These are phyloP conservation scores for Phaffia australis DNA, from an alignment of 768 basidiomycete genomes.

Conservation along the genomic window DNA sequence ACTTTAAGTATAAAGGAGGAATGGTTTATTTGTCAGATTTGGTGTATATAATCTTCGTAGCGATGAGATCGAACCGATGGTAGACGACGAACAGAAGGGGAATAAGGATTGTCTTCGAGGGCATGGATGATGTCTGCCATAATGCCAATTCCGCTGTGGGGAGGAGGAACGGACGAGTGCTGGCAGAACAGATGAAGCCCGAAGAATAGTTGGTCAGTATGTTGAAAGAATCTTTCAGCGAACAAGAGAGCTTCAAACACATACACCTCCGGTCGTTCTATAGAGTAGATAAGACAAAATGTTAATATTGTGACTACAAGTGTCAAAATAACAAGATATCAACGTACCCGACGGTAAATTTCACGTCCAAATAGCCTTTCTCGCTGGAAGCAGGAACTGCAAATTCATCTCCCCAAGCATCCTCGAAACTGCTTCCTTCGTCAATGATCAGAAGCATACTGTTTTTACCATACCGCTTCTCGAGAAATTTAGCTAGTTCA, in stretches of 20 bases:
- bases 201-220: not conserved
- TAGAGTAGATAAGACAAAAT: no score
- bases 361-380: slow-evolving; percentile 35
- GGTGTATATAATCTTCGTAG: no score
- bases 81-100: slow-evolving; percentile 27
- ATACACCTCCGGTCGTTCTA: slow-evolving; percentile 31
- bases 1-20: slow-evolving; percentile 16
- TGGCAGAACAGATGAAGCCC: slow-evolving; percentile 1
- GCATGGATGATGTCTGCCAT: slow-evolving; percentile 31
- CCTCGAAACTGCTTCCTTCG: slow-evolving; percentile 19
- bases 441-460: slow-evolving; percentile 33
- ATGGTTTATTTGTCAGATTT: not conserved
- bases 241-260: slow-evolving; percentile 6
- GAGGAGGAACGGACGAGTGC: slow-evolving; percentile 35
- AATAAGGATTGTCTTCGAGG: slow-evolving; percentile 34
- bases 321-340: no score
- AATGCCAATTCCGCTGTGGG: slow-evolving; percentile 33
- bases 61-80: no score
- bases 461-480: slow-evolving; percentile 33
- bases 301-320: no score
- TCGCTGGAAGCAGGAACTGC: slow-evolving; percentile 33
- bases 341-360: not conserved
- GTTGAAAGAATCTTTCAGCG: not conserved
- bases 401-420: slow-evolving; percentile 30
- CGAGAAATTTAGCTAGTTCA: slow-evolving; percentile 33